Conservation (phyloP, 192 early-diverging fungal species). For the Allomyces macrogynus region DNA sequence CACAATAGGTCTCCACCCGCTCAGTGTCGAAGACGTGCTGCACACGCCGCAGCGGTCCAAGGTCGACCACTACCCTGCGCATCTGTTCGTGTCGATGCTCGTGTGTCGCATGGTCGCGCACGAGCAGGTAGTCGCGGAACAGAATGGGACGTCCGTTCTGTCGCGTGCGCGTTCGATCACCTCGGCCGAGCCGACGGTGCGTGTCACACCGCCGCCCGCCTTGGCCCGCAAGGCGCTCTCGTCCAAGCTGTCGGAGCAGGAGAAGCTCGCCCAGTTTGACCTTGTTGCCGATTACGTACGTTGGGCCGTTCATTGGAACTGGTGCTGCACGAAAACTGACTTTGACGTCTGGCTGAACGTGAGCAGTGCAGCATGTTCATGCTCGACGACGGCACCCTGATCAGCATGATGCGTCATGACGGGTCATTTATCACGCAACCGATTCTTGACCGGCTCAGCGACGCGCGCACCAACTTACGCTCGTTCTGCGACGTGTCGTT, state of each 20-base stretch:
- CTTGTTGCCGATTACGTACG: neutral
- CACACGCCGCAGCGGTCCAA: slow-evolving; percentile 12
- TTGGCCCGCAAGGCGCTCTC: neutral
- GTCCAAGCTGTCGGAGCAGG: neutral
- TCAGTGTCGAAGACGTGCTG: slow-evolving; percentile 15
- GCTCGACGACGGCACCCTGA: slow-evolving; percentile 7
- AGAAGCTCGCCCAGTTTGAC: neutral
- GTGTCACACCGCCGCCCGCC: neutral
- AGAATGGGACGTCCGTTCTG: neutral
- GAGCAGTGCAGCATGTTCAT: neutral
- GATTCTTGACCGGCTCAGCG: slow-evolving; percentile 12
- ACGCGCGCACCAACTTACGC: slow-evolving; percentile 10
- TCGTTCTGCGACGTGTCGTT: slow-evolving; percentile 17
- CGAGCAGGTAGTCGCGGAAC: too few species aligned
- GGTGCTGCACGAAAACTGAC: neutral
- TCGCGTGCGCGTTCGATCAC: neutral
- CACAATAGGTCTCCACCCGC: slow-evolving; percentile 12
- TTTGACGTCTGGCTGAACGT: neutral
- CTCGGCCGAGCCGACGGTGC: neutral
- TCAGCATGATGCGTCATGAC: slow-evolving; percentile 17
- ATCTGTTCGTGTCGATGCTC: slow-evolving; percentile 9
- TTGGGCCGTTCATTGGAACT: neutral
- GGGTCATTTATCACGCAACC: slow-evolving; percentile 15
- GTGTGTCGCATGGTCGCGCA: neutral
- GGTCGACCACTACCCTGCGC: slow-evolving; percentile 7